These are phyloP conservation scores for Rosa lucieae DNA, from an alignment of 306 rosid species.

Conservation along the genomic window DNA sequence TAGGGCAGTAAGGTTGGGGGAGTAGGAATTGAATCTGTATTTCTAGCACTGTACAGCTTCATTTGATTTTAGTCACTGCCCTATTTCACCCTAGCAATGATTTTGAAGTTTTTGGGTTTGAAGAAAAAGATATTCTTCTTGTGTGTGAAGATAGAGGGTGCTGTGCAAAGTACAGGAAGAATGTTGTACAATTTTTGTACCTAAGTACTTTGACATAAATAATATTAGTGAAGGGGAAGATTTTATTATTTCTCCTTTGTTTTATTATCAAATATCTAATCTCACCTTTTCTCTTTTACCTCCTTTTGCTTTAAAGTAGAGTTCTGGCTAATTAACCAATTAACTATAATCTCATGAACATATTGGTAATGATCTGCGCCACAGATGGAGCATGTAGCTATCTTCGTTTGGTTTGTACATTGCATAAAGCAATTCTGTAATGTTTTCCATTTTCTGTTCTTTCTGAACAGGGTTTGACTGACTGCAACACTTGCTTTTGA, in stretches of 20 bases:
- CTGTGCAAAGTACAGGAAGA: constrained; percentile 31
- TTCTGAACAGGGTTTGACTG: constrained; percentile 25
- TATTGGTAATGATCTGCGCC: not conserved
- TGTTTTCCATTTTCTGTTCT: not conserved
- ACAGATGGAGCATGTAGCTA: not conserved
- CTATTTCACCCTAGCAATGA: constrained; percentile 36
- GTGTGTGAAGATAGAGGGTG: constrained; percentile 40
- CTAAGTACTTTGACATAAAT: constrained; percentile 39
- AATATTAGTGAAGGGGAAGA: constrained; percentile 60
- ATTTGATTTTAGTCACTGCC: constrained; percentile 35
- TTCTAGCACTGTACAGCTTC: constrained; percentile 28
- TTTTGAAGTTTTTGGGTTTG: constrained; percentile 45
- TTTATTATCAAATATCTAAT: constrained; percentile 11
- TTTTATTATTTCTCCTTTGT: constrained; percentile 51
- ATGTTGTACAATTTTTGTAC: constrained; percentile 51
- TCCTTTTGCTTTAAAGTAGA: not conserved
- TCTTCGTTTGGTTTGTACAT: constrained; percentile 12
- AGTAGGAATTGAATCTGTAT: constrained; percentile 43
- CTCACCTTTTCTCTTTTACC: constrained; percentile 4
- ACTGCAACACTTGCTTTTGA: not conserved
- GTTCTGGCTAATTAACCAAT: not conserved
- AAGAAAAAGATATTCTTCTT: constrained; percentile 35
- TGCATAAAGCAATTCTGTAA: constrained; percentile 4
- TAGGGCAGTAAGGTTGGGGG: constrained; percentile 39
- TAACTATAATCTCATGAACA: not conserved